Base-by-base conservation (phyloP, 208 protist genomes). In the Crithidia expoeki region DNA sequence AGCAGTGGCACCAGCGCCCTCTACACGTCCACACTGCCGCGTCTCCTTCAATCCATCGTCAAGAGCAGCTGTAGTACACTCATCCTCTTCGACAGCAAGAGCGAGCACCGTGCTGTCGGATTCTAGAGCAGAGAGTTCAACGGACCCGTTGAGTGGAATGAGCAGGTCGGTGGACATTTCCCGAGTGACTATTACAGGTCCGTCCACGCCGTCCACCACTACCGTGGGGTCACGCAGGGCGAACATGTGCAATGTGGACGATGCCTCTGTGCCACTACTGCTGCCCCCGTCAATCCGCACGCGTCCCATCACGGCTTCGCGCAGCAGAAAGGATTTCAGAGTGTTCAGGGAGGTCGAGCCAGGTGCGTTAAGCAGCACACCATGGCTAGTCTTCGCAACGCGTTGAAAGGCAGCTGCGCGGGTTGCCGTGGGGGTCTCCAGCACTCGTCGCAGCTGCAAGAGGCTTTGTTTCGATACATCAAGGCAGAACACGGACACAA, bases 401-500 rank as follows among this genome's bases (percentile, higher is more conserved):
- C 23, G 32, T 11, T 60, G 51, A 23, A 74, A 64, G 14, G 30
- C 51, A 25, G 51, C 27, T 12, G 60, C 40, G 32, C 68, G 59
- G 5, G 66, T 34, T 2, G 58, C 6, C 44, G 46, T 38, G 1
- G 68, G 68, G 38, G 63, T 56, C 42, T 62, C 51, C 40, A 74
- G 17, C 51, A 60, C 21, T 33, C 53, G 21, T 2, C 52, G 46
- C 40, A 74, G n/a, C 32, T 27, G 59, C 36, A 34, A 16, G 9
- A 68, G 27, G 33, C 55, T 67, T 14, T 25, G 32, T 51, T 46
- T 46, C 42, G 68, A 67, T 4, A 56, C 51, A 4, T 74, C 68
- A 17, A 74, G 59, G 32, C 68, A 74, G 14, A 74, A 74, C 28
- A 74, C 40, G 4, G 68, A 47, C 2, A 65, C 34, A 3, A 5